A percentile compares a stretch with the other conserved stretches of the same genome.
Evolutionary conservation across 2,329 filamentous ascomycete genomes (phyloP).

Genomic region (Paradendryphiella salina): DNA sequence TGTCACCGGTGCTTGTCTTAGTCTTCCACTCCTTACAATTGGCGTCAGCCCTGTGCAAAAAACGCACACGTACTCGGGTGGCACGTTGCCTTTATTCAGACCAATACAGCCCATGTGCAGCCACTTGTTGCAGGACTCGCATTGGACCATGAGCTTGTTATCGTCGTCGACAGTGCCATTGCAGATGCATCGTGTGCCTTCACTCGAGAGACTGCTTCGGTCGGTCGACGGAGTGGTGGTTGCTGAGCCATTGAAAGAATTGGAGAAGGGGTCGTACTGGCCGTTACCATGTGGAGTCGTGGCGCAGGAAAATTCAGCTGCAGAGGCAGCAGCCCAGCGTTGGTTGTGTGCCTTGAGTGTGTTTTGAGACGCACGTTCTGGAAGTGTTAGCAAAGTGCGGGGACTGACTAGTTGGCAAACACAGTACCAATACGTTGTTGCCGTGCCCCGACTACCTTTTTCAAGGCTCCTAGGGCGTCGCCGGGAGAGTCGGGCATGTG

Average conservation of each 20-base stretch:
- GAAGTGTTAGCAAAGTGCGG: conserved; percentile 19
- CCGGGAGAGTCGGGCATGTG: conserved; percentile 40
- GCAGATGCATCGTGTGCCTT: conserved; percentile 61
- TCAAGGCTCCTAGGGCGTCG: conserved; percentile 48
- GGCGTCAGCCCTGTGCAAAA: conserved; percentile 44
- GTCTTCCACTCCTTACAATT: conserved; percentile 14
- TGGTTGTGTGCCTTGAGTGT: conserved; percentile 51
- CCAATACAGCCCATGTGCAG: conserved; percentile 63
- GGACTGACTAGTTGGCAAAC: background rate
- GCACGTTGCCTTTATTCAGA: conserved; percentile 53
- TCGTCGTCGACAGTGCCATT: conserved; percentile 53
- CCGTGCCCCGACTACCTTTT: conserved; percentile 47
- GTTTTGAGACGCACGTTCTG: conserved; percentile 41
- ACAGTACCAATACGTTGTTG: conserved; percentile 42
- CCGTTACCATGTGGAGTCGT: conserved; percentile 24
- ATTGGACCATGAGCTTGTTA: conserved; percentile 63
- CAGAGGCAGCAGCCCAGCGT: conserved; percentile 50
- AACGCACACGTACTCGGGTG: conserved; percentile 47
- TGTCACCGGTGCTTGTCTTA: conserved; percentile 10
- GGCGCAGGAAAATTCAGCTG: conserved; percentile 40
- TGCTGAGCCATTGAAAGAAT: conserved; percentile 47
- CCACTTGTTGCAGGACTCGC: conserved; percentile 66
- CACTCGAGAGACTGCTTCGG: conserved; percentile 55
- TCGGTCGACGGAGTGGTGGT: conserved; percentile 59
- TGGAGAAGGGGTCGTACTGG: conserved; percentile 46